phyloP scores from a whole-genome alignment of 441 rosid genomes.

The Rhodomyrtus psidioides region DNA sequence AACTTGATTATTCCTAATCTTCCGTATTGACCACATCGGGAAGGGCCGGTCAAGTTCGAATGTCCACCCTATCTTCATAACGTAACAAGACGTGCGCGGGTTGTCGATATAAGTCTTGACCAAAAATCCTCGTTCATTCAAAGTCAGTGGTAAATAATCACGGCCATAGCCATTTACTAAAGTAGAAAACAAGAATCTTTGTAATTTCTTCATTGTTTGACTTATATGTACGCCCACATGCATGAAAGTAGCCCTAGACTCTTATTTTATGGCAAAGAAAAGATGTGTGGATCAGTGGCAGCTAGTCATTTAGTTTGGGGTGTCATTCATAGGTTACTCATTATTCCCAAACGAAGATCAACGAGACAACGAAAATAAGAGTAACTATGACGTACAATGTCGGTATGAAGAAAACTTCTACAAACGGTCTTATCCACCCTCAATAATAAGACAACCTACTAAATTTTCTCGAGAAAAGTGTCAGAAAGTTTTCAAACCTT shows the following conservation, averaged over 20 bases:
- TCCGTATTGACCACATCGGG: neutral
- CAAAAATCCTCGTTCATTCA: neutral
- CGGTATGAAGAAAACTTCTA: neutral
- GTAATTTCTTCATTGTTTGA: neutral
- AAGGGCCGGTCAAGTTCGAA: neutral
- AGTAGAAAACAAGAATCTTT: neutral
- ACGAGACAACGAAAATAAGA: neutral
- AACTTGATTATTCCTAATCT: neutral
- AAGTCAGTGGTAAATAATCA: neutral
- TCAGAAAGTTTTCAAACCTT: too few relatives aligned
- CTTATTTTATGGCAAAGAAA: neutral
- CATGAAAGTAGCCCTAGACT: neutral
- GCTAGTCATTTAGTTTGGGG: neutral
- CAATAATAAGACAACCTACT: too few relatives aligned
- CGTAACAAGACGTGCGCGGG: neutral
- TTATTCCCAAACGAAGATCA: neutral
- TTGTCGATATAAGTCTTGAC: neutral
- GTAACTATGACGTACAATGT: neutral
- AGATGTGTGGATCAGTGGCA: neutral
- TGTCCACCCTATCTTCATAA: neutral
- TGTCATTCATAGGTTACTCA: neutral
- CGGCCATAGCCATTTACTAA: neutral
- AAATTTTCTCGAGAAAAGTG: too few relatives aligned
- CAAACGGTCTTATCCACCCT: too few relatives aligned
- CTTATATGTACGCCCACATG: neutral